Conservation (phyloP, 2,329 filamentous ascomycete genomes). For the Karstenula rhodostoma region DNA sequence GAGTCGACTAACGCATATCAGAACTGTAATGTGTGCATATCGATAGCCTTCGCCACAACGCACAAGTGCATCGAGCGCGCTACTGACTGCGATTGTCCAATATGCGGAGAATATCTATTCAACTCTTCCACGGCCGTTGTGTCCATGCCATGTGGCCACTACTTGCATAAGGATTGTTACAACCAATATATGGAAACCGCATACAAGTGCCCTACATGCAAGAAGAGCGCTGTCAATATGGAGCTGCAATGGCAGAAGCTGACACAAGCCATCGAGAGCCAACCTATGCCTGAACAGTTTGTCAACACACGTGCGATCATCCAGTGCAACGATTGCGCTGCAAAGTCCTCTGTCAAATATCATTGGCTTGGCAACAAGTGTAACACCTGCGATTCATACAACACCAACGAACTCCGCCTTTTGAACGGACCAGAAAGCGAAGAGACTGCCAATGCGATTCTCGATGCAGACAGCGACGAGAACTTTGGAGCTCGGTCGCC, state of each 20-base stretch:
- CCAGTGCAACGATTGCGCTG: slow-evolving; percentile 93
- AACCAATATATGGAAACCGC: slow-evolving; percentile 86
- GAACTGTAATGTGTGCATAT: slow-evolving; percentile 88
- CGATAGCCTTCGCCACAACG: slow-evolving; percentile 81
- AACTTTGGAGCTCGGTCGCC: slow-evolving; percentile 36
- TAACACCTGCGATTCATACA: slow-evolving; percentile 64
- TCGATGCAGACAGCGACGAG: slow-evolving; percentile 38
- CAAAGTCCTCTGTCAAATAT: slow-evolving; percentile 84
- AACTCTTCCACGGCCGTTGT: slow-evolving; percentile 87
- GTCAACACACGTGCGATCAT: slow-evolving; percentile 80
- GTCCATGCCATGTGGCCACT: slow-evolving; percentile 95
- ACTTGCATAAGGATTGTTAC: slow-evolving; percentile 91
- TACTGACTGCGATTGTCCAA: slow-evolving; percentile 94
- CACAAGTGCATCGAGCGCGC: slow-evolving; percentile 95
- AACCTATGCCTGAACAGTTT: slow-evolving; percentile 92
- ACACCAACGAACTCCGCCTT: slow-evolving; percentile 59
- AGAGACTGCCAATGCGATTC: slow-evolving; percentile 42
- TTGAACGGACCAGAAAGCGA: slow-evolving; percentile 51
- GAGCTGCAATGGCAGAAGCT: slow-evolving; percentile 91
- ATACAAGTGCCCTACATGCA: slow-evolving; percentile 97
- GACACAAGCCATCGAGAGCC: slow-evolving; percentile 83
- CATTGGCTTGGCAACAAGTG: slow-evolving; percentile 97
- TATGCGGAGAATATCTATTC: slow-evolving; percentile 97
- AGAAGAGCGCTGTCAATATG: slow-evolving; percentile 97
- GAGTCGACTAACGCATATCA: slow-evolving; percentile 36